A percentile compares a stretch with the other conserved stretches of the same genome.
These are phyloP conservation scores for Cicer judaicum DNA, from an alignment of 306 rosid species.

Conservation along the genomic window DNA sequence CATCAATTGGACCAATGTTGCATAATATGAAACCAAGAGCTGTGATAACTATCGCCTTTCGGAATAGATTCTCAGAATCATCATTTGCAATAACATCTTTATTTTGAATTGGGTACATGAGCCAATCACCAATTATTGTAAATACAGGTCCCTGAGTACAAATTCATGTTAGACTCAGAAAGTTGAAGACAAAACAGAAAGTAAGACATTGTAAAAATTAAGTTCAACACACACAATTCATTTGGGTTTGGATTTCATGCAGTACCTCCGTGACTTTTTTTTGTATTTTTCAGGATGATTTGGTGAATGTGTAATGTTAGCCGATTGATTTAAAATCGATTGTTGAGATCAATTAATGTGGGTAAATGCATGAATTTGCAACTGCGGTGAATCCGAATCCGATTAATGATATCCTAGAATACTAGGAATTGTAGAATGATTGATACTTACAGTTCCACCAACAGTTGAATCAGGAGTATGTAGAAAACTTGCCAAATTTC, in stretches of 20 bases:
- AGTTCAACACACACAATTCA: background rate
- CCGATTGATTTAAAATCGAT: background rate
- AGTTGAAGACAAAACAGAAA: conserved; percentile 1
- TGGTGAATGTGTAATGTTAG: background rate
- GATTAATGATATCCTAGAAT: background rate
- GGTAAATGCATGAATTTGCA: background rate
- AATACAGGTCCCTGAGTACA: conserved; percentile 78
- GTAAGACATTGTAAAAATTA: background rate
- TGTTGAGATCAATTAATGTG: background rate
- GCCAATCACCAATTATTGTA: conserved; percentile 96
- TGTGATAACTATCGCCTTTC: conserved; percentile 69
- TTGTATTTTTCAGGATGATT: background rate
- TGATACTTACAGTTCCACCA: conserved; percentile 77
- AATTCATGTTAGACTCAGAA: conserved; percentile 21
- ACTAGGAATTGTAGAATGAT: background rate
- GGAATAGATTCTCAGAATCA: conserved; percentile 64
- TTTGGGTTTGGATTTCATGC: background rate
- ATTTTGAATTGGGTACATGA: conserved; percentile 73
- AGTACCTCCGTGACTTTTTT: background rate
- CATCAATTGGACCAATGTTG: conserved; percentile 80
- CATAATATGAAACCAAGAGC: conserved; percentile 64
- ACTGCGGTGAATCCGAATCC: too few species aligned
- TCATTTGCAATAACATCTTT: conserved; percentile 60
- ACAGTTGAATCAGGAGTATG: conserved; percentile 86
- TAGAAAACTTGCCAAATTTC: conserved; percentile 82